Base-by-base conservation (phyloP, 495 filamentous ascomycete species). In the Tuber brumale region DNA sequence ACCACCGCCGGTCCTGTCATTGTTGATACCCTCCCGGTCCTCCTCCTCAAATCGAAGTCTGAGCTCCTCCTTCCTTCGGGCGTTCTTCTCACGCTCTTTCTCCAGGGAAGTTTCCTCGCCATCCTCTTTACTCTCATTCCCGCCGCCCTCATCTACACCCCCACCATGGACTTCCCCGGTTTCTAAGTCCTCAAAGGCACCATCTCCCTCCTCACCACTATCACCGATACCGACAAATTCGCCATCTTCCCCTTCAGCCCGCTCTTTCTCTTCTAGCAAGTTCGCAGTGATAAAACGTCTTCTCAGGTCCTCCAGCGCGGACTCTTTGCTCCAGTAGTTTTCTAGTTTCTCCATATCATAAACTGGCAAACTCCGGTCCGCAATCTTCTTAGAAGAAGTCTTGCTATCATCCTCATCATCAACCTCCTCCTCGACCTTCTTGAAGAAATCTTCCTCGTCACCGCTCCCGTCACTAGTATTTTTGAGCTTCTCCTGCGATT, bases 11-110 rank as follows among this genome's bases (percentile, higher is more conserved):
- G 92, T 89, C 79, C 93, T 93, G 80, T 93, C 92, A 80, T 97
- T 97, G 37, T 89, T 89, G 80, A 97, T 93, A 0, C 95, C 95
- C 83, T 99, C 95, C 23, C 92, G 89, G 81, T 99, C 95, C 86
- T 99, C 95, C 83, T 97, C 94, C 82, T 99, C 95, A 81, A 99
- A 98, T 16, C 96, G 90, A 19, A 97, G 88, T 79, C 93, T 94
- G 51, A 99, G 87, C 83, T 98, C 96, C 85, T 97, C 95, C 84
- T 98, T 99, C 80, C 90, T 89, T 73, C 91, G 89, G 0, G 95
- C 95, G 81, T 98, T 99, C 81, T 89, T 92, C 81, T 94, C 93
- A 75, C 95, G 91, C 84, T 99, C 95, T 4, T 90, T 92, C 82
- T 93, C 92, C 41, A 96, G 81, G 45, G 88, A 88, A 16, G 84